Evolutionary conservation across 177 flowering plant genomes (phyloP), one percentile per base, ranked within the genome.

Genomic region (Vitis hybrid): DNA sequence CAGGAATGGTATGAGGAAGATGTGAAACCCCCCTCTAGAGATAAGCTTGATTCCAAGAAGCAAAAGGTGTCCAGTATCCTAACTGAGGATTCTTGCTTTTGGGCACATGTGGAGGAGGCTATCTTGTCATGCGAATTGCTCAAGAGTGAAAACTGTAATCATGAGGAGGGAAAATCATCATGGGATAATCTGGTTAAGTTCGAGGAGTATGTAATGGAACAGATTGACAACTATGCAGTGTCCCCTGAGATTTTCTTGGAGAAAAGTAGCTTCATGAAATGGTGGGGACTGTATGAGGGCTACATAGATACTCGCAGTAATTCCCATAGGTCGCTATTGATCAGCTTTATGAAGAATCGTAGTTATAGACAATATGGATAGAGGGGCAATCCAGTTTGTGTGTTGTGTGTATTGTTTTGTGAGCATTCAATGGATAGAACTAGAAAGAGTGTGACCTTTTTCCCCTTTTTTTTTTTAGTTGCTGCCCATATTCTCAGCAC

Each of bases 31-130:
- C n/a, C n/a, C n/a, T n/a, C n/a, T n/a, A n/a, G n/a, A n/a, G n/a
- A n/a, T 21, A 46, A 66, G 12, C 73, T 4, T 35, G 50, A 35
- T 21, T 6, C 14, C 1, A 73, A 64, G 18, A 56, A 61, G 14
- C 14, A 63, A 35, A 69, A 58, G 10, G 52, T 59, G 56, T 71
- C 68, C 3, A 3, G 18, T 51, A 63, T 55, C 59, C 50, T 84
- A 14, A 86, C 88, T 0, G 81, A 77, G 68, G 85, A 84, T 83
- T 84, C 90, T 24, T 79, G 84, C 71, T 85, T 84, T 55, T 87
- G 90, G 88, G 88, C 83, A 18, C 54, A 76, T 48, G 87, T 87
- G 51, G 88, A 85, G 65, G 86, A 83, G 56, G 90, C 88, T 54
- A 11, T 57, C 6, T 75, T 79, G 13, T 72, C 63, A 40, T 74